Percentiles rank a stretch among this genome's conserved stretches.
Evolutionary conservation across 331 rosid genomes (phyloP).

Genomic region (Malus hybrid): DNA sequence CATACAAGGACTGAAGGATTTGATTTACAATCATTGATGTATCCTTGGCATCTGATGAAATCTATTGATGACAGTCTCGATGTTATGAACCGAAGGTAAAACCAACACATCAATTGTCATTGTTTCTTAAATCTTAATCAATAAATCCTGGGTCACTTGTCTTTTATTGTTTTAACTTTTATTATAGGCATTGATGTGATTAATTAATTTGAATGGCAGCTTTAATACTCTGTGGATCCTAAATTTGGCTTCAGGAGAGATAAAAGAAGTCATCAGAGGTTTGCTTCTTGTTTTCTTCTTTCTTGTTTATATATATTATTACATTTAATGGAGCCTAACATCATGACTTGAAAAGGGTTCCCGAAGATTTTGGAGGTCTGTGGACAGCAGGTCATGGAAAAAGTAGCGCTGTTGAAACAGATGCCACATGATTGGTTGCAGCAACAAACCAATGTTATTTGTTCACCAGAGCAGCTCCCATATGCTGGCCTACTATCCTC

Average conservation of each 20-base stretch:
- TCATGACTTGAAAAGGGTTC: conserved; percentile 34
- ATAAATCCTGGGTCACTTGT: too few species aligned
- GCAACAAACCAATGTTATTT: conserved; percentile 28
- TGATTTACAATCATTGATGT: conserved; percentile 43
- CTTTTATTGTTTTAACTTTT: not conserved
- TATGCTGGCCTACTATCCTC: conserved; percentile 64
- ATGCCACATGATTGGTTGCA: conserved; percentile 42
- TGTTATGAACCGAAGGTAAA: conserved; percentile 67
- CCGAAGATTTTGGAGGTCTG: conserved; percentile 51
- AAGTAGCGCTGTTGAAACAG: conserved; percentile 47
- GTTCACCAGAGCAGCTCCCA: conserved; percentile 36
- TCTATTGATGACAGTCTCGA: conserved; percentile 47
- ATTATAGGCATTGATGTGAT: not conserved
- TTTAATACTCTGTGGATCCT: conserved; percentile 64
- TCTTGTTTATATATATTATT: not conserved
- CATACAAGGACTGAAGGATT: conserved; percentile 41
- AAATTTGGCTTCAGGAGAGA: conserved; percentile 55
- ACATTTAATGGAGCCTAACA: conserved; percentile 11
- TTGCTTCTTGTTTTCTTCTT: conserved; percentile 12
- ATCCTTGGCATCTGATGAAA: conserved; percentile 84
- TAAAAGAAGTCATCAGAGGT: conserved; percentile 59
- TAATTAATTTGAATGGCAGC: conserved; percentile 32
- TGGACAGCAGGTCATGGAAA: conserved; percentile 42
- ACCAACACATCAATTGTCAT: not conserved
- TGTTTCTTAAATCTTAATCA: not conserved